Percentiles rank a stretch among this genome's conserved stretches.
phyloP scores from a whole-genome alignment of 75 land plant species.

The Ceratopteris richardii region DNA sequence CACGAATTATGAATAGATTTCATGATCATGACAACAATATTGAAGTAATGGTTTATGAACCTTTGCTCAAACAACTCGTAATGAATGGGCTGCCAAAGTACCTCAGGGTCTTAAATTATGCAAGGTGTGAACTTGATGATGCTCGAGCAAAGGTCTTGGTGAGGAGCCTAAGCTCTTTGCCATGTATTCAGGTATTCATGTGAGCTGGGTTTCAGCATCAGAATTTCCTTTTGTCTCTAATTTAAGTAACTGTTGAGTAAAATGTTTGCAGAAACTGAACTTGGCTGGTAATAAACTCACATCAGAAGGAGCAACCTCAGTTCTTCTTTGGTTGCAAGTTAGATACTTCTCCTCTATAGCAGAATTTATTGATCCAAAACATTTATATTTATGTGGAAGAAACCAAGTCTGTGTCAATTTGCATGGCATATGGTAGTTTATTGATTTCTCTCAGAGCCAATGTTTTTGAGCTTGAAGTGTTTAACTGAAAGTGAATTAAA shows the following conservation, averaged over 20 bases:
- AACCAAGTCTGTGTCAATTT: no score
- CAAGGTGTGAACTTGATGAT: conserved; percentile 11
- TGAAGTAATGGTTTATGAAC: no score
- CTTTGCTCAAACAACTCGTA: background rate
- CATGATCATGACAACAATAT: no score
- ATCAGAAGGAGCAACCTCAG: conserved; percentile 15
- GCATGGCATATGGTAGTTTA: no score
- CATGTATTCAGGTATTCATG: background rate
- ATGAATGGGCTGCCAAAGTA: conserved; percentile 13
- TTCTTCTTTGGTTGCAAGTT: conserved; percentile 30
- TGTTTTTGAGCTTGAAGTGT: no score
- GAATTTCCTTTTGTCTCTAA: background rate
- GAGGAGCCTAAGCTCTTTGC: background rate
- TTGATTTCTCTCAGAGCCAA: no score
- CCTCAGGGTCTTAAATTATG: conserved; percentile 11
- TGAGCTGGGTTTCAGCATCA: background rate
- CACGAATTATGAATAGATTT: no score
- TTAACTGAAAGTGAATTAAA: no score
- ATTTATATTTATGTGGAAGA: no score
- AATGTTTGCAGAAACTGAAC: conserved; percentile 17
- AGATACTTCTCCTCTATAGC: background rate
- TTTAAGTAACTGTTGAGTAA: background rate
- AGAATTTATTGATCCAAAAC: no score
- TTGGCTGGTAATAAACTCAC: conserved; percentile 27
- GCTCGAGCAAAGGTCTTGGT: conserved; percentile 1